Base-by-base conservation (phyloP, 2,329 filamentous ascomycete species). In the Botryosphaeria dothidea region DNA sequence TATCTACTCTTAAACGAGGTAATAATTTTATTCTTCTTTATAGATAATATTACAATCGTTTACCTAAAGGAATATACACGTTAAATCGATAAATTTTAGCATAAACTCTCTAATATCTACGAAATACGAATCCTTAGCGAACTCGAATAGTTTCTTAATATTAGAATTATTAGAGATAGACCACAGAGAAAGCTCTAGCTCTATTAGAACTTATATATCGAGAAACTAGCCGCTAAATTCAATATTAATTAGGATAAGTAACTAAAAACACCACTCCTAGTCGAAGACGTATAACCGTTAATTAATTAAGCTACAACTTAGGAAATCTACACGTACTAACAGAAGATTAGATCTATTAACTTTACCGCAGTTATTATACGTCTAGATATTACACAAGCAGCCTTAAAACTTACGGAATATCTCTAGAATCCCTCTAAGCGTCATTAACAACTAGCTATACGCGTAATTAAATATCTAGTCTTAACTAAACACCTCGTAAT, bases 261-360 rank as follows among this genome's bases (percentile, higher is more conserved):
- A 21, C 51, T 27, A 65, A 60, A 15, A 31, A 61, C 48, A 2
- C 54, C 46, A 29, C 41, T 67, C 21, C 46, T 34, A 17, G 25
- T 36, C 2, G 48, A 65, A 23, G 41, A 69, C 52, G 52, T 68
- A 13, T 45, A 51, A 45, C 36, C 23, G 31, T 38, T 6, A 23
- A 65, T 58, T n/a, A 43, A 64, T 36, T 9, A 69, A 38, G 27
- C 61, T 8, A 54, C 21, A 17, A 5, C 5, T n/a, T 19, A 48
- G 7, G 54, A 67, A 11, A 69, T 66, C n/a, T 61, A 66, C 52
- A 9, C 46, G 13, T 71, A 69, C 51, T 43, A 71, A 36, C 48
- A 69, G 54, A 56, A 66, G n/a, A 63, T 72, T 46, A 67, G 69
- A 13, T 68, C 43, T 6, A 52, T 71, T 9, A 66, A 65, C 11